phyloP scores from a whole-genome alignment of 208 protist species.

The Sergeia podlipaevii region DNA sequence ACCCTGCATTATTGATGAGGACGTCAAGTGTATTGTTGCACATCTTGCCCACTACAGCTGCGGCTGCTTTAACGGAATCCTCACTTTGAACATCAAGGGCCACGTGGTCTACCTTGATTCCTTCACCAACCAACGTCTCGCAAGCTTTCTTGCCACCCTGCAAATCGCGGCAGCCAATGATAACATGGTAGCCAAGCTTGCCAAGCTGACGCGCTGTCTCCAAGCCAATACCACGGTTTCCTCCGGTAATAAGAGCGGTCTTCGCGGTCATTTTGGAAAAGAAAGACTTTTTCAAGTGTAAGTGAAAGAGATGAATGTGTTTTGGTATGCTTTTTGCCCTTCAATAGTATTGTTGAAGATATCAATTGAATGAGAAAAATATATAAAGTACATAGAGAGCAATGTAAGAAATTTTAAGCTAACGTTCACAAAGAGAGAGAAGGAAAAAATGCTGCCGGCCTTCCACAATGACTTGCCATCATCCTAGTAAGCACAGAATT shows the following conservation, averaged over 20 bases:
- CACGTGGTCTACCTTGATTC: conserved; percentile 27
- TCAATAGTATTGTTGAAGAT: no score
- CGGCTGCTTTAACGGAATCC: conserved; percentile 41
- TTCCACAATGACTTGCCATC: no score
- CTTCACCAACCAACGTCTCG: conserved; percentile 22
- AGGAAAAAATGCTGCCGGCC: no score
- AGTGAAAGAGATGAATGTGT: no score
- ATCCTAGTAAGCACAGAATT: no score
- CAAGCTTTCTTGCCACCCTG: conserved; percentile 34
- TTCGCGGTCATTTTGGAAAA: background rate
- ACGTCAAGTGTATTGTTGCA: conserved; percentile 39
- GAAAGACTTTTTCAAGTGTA: no score
- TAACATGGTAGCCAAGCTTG: conserved; percentile 46
- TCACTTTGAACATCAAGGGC: conserved; percentile 43
- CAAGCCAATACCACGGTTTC: conserved; percentile 79
- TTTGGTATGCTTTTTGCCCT: no score
- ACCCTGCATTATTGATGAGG: conserved; percentile 77
- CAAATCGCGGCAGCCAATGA: conserved; percentile 56
- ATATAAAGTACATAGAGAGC: no score
- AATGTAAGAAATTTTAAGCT: no score
- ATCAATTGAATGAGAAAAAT: no score
- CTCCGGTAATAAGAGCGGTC: conserved; percentile 71
- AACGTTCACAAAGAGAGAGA: no score
- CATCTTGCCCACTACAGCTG: conserved; percentile 27
- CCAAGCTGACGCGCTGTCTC: conserved; percentile 54